Evolutionary conservation across 2,329 filamentous ascomycete genomes (phyloP).

Genomic region (Talaromyces sp.): DNA sequence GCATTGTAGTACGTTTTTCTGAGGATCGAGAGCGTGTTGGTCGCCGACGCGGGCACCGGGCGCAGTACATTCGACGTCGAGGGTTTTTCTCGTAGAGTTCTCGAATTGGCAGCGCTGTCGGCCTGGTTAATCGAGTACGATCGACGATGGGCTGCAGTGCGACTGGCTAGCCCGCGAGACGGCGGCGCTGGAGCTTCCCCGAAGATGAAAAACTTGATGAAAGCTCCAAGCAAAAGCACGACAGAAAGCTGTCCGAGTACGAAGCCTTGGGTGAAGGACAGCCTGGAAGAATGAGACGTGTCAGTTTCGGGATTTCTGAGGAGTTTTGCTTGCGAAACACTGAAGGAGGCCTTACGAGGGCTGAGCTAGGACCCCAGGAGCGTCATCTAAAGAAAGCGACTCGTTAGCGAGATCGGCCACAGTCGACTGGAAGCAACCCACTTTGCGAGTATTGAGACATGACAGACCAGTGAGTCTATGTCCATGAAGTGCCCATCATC

Average conservation of each 20-base stretch:
- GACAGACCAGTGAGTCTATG: slow-evolving; percentile 10
- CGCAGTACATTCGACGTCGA: slow-evolving; percentile 66
- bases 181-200: slow-evolving; percentile 85
- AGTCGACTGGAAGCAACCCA: slow-evolving; percentile 1
- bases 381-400: slow-evolving; percentile 10
- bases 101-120: slow-evolving; percentile 11
- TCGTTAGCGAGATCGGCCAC: neutral
- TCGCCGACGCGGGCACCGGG: slow-evolving; percentile 70
- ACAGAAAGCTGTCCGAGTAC: slow-evolving; percentile 91
- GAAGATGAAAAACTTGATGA: slow-evolving; percentile 99
- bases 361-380: slow-evolving; percentile 12
- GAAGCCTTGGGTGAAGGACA: slow-evolving; percentile 91
- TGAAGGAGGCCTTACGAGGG: slow-evolving; percentile 12
- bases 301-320: neutral
- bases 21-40: slow-evolving; percentile 74
- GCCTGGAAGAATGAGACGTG: slow-evolving; percentile 40
- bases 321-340: neutral
- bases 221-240: slow-evolving; percentile 82
- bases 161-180: slow-evolving; percentile 68
- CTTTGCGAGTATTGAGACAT: slow-evolving; percentile 16
- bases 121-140: slow-evolving; percentile 57
- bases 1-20: slow-evolving; percentile 94
- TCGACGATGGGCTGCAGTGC: slow-evolving; percentile 71
- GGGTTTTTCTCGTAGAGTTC: slow-evolving; percentile 39
- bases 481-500: slow-evolving; percentile 12